Percentiles rank a stretch among this genome's conserved stretches.
These are phyloP conservation scores for Farysia itapuensis DNA, from an alignment of 1,284 basidiomycete genomes.

Conservation along the genomic window DNA sequence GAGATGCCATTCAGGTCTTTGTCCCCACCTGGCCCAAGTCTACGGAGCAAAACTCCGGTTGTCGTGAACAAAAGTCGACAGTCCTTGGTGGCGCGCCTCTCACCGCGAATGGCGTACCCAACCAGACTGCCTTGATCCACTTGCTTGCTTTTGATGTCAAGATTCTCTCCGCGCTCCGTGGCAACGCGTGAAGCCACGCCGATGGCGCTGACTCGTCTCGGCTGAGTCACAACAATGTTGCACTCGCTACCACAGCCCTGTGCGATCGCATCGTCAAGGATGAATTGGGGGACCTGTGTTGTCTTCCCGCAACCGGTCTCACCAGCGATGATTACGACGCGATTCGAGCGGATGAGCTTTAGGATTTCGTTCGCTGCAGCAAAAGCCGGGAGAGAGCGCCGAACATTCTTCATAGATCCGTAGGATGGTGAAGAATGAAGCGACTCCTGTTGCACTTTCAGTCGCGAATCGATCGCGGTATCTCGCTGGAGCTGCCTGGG, in stretches of 20 bases:
- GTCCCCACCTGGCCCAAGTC: conserved; percentile 71
- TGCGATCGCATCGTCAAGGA: conserved; percentile 73
- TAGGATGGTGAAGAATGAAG: conserved; percentile 77
- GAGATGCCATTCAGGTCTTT: conserved; percentile 73
- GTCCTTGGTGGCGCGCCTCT: conserved; percentile 67
- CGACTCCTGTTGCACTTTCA: conserved; percentile 67
- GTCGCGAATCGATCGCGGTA: conserved; percentile 66
- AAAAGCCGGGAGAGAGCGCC: conserved; percentile 71
- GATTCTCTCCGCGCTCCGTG: conserved; percentile 76
- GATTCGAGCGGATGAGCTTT: conserved; percentile 23
- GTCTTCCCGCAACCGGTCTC: conserved; percentile 82
- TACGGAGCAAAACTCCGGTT: conserved; percentile 83
- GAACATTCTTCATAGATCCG: conserved; percentile 68
- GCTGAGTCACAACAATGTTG: conserved; percentile 85
- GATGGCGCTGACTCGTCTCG: conserved; percentile 83
- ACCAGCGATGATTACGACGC: conserved; percentile 39
- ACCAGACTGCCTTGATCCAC: conserved; percentile 63
- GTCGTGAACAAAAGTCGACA: conserved; percentile 82
- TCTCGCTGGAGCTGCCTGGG: conserved; percentile 52
- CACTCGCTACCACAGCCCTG: conserved; percentile 69
- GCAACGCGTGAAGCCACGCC: conserved; percentile 87
- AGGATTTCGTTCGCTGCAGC: conserved; percentile 76
- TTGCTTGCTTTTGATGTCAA: conserved; percentile 58
- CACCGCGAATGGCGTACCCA: conserved; percentile 89
- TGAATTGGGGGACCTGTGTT: conserved; percentile 76